Evolutionary conservation across 805 yeast species (phyloP).

Genomic region (Candida khao-thaluensis): DNA sequence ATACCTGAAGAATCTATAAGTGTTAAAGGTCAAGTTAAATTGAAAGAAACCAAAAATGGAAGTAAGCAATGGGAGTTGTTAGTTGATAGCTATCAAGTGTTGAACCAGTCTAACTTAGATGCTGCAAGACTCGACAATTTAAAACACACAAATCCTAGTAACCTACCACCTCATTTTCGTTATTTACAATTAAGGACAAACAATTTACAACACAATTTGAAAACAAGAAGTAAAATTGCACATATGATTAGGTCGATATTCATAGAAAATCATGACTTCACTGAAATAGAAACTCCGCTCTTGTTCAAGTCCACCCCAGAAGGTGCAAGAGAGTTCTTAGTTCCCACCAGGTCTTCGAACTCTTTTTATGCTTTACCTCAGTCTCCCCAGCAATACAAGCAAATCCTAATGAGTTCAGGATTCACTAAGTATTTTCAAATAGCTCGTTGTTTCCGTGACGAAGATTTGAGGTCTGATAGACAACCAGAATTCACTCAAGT

Average conservation of each 20-base stretch:
- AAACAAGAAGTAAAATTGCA: constrained; percentile 56
- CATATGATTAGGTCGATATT: constrained; percentile 43
- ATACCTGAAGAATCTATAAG: constrained; percentile 72
- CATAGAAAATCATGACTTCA: constrained; percentile 46
- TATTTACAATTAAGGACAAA: constrained; percentile 75
- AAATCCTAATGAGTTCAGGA: constrained; percentile 92
- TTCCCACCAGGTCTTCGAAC: constrained; percentile 71
- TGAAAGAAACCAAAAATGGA: constrained; percentile 21
- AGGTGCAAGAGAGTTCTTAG: constrained; percentile 94
- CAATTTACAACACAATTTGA: constrained; percentile 54
- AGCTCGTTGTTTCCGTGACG: constrained; percentile 95
- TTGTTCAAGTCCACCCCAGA: constrained; percentile 96
- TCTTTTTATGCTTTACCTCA: constrained; percentile 89
- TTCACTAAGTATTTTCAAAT: constrained; percentile 82
- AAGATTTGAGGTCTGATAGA: constrained; percentile 89
- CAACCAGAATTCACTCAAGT: constrained; percentile 98
- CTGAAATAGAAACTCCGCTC: constrained; percentile 89
- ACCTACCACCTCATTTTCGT: constrained; percentile 76
- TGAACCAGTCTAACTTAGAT: constrained; percentile 62
- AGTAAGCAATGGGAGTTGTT: constrained; percentile 55
- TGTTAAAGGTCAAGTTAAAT: constrained; percentile 54
- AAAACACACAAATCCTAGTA: constrained; percentile 47
- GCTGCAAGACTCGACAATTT: constrained; percentile 69
- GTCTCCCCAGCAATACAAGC: constrained; percentile 97
- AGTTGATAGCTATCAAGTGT: constrained; percentile 48